These are phyloP conservation scores for Vaccinium macrocarpon DNA, from an alignment of 148 eudicot genomes.

Conservation along the genomic window DNA sequence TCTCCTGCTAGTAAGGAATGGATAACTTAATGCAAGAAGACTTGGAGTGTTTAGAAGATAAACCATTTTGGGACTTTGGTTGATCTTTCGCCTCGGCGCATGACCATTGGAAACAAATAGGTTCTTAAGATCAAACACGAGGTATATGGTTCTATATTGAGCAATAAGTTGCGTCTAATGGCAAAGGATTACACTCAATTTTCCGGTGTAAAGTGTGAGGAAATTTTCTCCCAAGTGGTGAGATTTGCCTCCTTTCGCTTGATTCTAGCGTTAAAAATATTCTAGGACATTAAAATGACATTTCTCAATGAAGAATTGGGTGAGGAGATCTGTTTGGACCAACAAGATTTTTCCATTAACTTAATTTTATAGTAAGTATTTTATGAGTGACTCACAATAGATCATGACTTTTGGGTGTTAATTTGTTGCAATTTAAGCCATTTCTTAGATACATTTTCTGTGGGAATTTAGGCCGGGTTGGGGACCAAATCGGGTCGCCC, in stretches of 20 bases:
- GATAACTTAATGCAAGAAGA: not conserved
- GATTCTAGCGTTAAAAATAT: not conserved
- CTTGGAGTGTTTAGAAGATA: not conserved
- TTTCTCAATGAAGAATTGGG: no score
- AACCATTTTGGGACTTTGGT: not conserved
- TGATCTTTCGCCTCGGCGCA: no score
- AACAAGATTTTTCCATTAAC: no score
- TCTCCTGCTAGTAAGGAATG: not conserved
- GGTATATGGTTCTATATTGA: not conserved
- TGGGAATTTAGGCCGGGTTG: no score
- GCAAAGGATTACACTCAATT: not conserved
- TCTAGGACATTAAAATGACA: no score
- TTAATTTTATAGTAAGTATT: no score
- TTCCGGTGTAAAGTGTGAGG: not conserved
- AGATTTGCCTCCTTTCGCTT: not conserved
- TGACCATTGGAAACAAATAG: not conserved
- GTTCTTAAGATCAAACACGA: constrained; percentile 1
- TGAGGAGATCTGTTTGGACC: constrained; percentile 2
- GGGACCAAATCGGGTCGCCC: no score
- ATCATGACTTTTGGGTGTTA: no score
- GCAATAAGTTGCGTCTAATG: not conserved
- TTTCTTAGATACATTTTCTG: no score
- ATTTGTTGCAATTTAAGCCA: no score
- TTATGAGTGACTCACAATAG: no score
- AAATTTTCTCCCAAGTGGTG: not conserved